A percentile compares a stretch with the other conserved stretches of the same genome.
Conservation (phyloP, 2,329 filamentous ascomycete genomes). For the Sporothrix brasiliensis region DNA sequence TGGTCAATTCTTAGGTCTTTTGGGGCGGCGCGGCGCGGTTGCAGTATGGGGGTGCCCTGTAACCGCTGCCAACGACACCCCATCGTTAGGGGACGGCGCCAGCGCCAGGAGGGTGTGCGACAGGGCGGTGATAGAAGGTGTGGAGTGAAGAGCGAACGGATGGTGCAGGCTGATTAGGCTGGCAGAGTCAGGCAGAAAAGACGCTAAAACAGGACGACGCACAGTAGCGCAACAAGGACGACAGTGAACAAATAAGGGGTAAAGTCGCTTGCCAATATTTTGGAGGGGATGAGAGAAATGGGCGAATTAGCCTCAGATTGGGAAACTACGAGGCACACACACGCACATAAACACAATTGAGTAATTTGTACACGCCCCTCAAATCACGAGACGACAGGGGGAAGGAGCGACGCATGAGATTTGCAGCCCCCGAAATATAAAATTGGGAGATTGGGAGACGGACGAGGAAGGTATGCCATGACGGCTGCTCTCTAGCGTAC, state of each 20-base stretch:
- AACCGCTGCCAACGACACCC: too few relatives aligned
- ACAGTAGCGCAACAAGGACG: conserved; percentile 22
- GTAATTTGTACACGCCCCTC: conserved; percentile 16
- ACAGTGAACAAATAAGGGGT: conserved; percentile 24
- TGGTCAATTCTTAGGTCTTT: background rate
- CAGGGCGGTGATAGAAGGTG: background rate
- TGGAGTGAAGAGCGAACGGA: background rate
- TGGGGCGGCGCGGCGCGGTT: conserved; percentile 28
- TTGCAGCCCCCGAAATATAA: conserved; percentile 14
- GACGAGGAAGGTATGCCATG: conserved; percentile 6
- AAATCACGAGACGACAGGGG: conserved; percentile 21
- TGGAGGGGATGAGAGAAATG: background rate
- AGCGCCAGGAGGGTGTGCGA: conserved; percentile 1
- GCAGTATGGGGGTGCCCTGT: conserved; percentile 32
- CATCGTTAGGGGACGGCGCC: background rate
- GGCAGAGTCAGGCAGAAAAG: conserved; percentile 14
- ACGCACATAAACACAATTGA: background rate
- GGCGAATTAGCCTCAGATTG: conserved; percentile 11
- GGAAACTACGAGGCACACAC: conserved; percentile 16
- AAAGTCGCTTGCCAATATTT: conserved; percentile 3
- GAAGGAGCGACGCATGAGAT: conserved; percentile 23
- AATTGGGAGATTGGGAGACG: conserved; percentile 9
- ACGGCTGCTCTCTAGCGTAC: conserved; percentile 4
- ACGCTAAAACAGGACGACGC: conserved; percentile 31
- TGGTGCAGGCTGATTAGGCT: conserved; percentile 2